These are phyloP conservation scores for Suillus fuscotomentosus DNA, from an alignment of 768 basidiomycete genomes.

Conservation along the genomic window DNA sequence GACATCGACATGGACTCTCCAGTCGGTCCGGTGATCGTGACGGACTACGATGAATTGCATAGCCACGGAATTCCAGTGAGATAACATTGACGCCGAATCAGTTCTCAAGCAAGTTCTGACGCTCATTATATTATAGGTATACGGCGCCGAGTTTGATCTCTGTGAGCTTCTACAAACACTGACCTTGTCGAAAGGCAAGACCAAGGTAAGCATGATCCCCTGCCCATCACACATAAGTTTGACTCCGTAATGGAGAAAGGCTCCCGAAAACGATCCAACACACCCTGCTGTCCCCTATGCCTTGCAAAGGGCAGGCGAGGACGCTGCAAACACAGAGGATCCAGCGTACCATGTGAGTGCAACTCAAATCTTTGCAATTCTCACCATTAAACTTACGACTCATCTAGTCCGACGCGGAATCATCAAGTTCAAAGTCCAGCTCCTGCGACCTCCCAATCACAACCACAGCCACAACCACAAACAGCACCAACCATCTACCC, in stretches of 20 bases:
- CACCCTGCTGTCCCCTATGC: constrained; percentile 24
- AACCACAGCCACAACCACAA: constrained; percentile 9
- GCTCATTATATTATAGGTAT: constrained; percentile 15
- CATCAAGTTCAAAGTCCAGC: constrained; percentile 43
- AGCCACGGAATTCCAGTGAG: constrained; percentile 23
- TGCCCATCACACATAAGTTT: not conserved
- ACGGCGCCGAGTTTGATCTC: constrained; percentile 41
- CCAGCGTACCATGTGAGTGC: constrained; percentile 40
- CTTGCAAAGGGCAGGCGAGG: constrained; percentile 34
- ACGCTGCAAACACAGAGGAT: constrained; percentile 46
- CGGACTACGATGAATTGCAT: constrained; percentile 18
- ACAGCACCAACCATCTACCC: constrained; percentile 13
- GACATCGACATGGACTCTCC: constrained; percentile 34
- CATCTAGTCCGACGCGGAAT: constrained; percentile 45
- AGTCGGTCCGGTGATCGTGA: constrained; percentile 26
- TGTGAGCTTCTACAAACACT: constrained; percentile 53
- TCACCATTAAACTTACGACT: not conserved
- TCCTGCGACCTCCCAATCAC: constrained; percentile 25
- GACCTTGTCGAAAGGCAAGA: constrained; percentile 39
- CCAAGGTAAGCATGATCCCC: constrained; percentile 26
- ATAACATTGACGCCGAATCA: not conserved
- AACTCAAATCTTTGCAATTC: not conserved
- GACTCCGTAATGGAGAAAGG: constrained; percentile 30
- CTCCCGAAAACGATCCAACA: constrained; percentile 18
- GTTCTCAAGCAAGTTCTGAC: constrained; percentile 5